Conservation (phyloP, 2,329 filamentous ascomycete genomes). For the Neofusicoccum laricinum region DNA sequence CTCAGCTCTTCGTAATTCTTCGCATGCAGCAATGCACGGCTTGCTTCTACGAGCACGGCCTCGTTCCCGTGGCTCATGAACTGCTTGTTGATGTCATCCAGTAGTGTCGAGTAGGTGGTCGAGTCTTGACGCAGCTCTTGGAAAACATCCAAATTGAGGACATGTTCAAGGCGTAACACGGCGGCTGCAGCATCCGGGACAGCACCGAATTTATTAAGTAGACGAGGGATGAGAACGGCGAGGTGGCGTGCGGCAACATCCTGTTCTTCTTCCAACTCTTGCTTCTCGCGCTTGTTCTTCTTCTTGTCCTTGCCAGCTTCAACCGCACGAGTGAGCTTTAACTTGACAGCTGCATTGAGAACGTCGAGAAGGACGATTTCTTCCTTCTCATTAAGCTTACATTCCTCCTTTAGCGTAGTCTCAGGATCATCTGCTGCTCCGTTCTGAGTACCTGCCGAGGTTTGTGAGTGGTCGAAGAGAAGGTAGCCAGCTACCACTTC, state of each 20-base stretch:
- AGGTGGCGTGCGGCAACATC: conserved; percentile 77
- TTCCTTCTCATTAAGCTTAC: conserved; percentile 71
- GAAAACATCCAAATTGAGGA: conserved; percentile 83
- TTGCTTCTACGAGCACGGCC: conserved; percentile 79
- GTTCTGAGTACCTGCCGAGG: conserved; percentile 48
- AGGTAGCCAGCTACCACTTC: conserved; percentile 85
- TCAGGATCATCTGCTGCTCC: conserved; percentile 59
- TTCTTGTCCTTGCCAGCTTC: conserved; percentile 60
- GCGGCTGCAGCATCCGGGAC: conserved; percentile 80
- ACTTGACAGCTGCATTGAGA: conserved; percentile 76
- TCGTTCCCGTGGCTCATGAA: conserved; percentile 91
- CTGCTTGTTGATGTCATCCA: conserved; percentile 91
- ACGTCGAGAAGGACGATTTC: conserved; percentile 83
- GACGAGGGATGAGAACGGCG: conserved; percentile 73
- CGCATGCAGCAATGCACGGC: conserved; percentile 77
- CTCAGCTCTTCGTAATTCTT: conserved; percentile 84
- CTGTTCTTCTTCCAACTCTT: conserved; percentile 65
- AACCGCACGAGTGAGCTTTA: conserved; percentile 63
- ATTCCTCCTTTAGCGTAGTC: conserved; percentile 64
- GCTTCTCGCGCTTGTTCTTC: conserved; percentile 53
- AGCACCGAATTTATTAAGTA: conserved; percentile 93
- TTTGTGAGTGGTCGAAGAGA: conserved; percentile 78
- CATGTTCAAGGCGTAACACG: conserved; percentile 80
- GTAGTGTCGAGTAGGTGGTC: conserved; percentile 71
- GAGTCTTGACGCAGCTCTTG: conserved; percentile 85